Evolutionary conservation across 441 rosid genomes (phyloP), one percentile per base, ranked within the genome.

Genomic region (Croton setiger): DNA sequence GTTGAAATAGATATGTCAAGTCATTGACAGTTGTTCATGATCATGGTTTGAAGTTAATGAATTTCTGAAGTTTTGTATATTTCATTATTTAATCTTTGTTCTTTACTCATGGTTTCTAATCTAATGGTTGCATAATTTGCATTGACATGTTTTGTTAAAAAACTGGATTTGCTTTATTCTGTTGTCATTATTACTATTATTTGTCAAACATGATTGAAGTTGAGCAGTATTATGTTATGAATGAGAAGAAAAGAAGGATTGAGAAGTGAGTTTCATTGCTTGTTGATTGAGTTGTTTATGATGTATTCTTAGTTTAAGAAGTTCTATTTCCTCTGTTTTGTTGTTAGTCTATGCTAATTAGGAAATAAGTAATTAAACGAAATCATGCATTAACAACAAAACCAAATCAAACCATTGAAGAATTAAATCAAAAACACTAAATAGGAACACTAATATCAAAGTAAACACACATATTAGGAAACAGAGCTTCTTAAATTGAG

Each of bases 21-120:
- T 70, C 21, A n/a, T 64, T 49, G 53, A n/a, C 23, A 35, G 11
- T 27, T 59, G 18, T 23, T 68, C 67, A 11, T 72, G 59, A 53
- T 63, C 5, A 44, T 72, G 31, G 11, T 48, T n/a, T 23, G 43
- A 41, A 65, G 1, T 21, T 5, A 5, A 2, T 36, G 7, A 27
- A 27, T 1, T 17, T 5, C 41, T 41, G 15, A 13, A n/a, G 14
- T 23, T 49, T 37, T 62, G 37, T 70, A 31, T 10, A n/a, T 48
- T 65, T 48, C n/a, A 49, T 58, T 39, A 0, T 8, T 14, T 7
- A 23, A 6, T 39, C 18, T 15, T 71, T 43, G 55, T 3, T 13
- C 18, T 4, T 2, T 10, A 17, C 3, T 43, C 45, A 37, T 49
- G 60, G 60, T 60, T 39, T 45, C 14, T 47, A 13, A 15, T 35